Base-by-base conservation (phyloP, 176 grass and related monocot species). In the Cocos nucifera region DNA sequence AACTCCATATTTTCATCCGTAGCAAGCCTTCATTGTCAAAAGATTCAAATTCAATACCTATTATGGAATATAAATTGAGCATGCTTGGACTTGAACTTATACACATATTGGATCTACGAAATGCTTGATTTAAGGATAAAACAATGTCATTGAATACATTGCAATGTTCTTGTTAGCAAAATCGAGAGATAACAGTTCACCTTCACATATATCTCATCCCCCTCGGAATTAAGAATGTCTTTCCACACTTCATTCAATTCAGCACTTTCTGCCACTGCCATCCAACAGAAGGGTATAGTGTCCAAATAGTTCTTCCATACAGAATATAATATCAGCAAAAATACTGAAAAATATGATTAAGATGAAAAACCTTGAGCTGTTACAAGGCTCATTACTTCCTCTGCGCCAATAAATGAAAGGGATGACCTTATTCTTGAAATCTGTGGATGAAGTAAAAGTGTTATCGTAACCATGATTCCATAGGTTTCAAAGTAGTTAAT, bases 161-260 rank as follows among this genome's bases (percentile, higher is more conserved):
- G 2, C 10, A 14, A 44, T 44, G 10, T 44, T 44, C 35, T 44
- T 44, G 35, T 12, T 44, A 44, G 35, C 35, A 44, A 44, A 44
- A 44, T 44, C 10, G 59, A 62, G 35, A 52, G 62, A 29, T 19
- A 9, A 27, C 28, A 61, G 50, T 52, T 78, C 78, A 92, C 93
- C 93, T 98, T 98, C 25, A 97, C 75, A 71, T 97, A 98, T 70
- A 98, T 98, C 66, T 98, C 93, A 66, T 98, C 93, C 22, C 84
- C 93, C 74, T 98, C 87, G 73, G 93, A 77, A 66, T 92, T 54
- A 52, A 98, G 76, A 76, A 98, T 83, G 66, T 92, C 93, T 78
- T 86, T 98, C 93, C 93, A 98, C 23, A 98, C 93, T 75, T 71
- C 84, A 74, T 86, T 98, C 66, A 98, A 62, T 57, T 98, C 87